These are phyloP conservation scores for Porphyrellus sp. DNA, from an alignment of 1,284 basidiomycete genomes.

Conservation along the genomic window DNA sequence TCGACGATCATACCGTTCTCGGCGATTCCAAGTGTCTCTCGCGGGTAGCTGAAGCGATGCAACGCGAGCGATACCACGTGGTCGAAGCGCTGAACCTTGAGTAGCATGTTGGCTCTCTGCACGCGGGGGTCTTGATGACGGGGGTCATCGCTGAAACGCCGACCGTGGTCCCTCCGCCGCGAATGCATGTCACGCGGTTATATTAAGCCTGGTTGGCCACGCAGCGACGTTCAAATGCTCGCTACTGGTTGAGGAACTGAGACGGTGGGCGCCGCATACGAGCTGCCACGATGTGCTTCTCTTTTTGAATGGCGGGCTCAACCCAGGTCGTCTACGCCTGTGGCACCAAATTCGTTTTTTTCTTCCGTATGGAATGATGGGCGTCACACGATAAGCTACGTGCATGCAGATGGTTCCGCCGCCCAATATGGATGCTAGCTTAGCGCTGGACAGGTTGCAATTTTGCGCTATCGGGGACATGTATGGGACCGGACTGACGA, in stretches of 20 bases:
- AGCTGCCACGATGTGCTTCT: too few relatives aligned
- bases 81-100: too few relatives aligned
- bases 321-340: background rate
- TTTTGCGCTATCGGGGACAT: constrained; percentile 86
- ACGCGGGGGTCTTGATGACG: background rate
- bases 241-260: constrained; percentile 93
- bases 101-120: too few relatives aligned
- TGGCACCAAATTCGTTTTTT: background rate
- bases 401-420: constrained; percentile 53
- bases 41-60: constrained; percentile 62
- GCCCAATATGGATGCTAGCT: constrained; percentile 75
- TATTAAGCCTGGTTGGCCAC: constrained; percentile 74
- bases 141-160: constrained; percentile 61
- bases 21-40: constrained; percentile 49
- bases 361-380: background rate
- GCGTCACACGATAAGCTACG: background rate
- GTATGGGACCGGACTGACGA: constrained; percentile 77
- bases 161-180: constrained; percentile 94
- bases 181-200: constrained; percentile 80
- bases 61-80: constrained; percentile 35
- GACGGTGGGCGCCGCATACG: constrained; percentile 55
- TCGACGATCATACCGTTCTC: background rate
- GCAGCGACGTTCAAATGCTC: constrained; percentile 97
- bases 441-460: constrained; percentile 75
- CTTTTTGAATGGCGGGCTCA: background rate